Evolutionary conservation across 768 basidiomycete genomes (phyloP).

Genomic region (Tricholoma saponaceum): DNA sequence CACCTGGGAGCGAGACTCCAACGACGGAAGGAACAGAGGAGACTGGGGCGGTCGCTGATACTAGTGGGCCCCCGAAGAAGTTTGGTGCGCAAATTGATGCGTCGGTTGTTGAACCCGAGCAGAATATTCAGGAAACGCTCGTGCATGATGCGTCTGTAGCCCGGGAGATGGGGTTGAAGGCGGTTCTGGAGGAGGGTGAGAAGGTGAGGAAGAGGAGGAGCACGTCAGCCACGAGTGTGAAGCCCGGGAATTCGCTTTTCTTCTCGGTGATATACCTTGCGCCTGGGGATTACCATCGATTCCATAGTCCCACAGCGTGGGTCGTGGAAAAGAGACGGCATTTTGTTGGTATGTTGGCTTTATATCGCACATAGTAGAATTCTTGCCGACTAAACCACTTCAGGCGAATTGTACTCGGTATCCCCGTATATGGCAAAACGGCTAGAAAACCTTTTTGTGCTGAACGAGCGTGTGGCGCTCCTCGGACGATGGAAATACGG

Average conservation of each 20-base stretch:
- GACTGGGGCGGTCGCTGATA: constrained; percentile 7
- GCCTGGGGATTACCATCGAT: constrained; percentile 97
- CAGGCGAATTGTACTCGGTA: constrained; percentile 93
- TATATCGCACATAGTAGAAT: not conserved
- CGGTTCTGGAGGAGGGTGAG: constrained; percentile 25
- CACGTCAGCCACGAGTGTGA: constrained; percentile 45
- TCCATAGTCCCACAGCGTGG: constrained; percentile 95
- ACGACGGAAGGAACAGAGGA: constrained; percentile 1
- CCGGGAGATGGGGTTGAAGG: constrained; percentile 58
- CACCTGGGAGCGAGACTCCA: constrained; percentile 37
- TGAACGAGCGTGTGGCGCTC: constrained; percentile 97
- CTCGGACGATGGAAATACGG: constrained; percentile 94
- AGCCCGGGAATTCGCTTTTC: constrained; percentile 80
- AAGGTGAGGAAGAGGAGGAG: constrained; percentile 24
- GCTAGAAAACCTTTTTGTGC: constrained; percentile 87
- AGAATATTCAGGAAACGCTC: constrained; percentile 49
- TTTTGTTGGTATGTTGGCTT: constrained; percentile 71
- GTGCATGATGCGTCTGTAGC: constrained; percentile 72
- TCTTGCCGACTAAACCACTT: not conserved
- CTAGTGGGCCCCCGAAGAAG: constrained; percentile 38
- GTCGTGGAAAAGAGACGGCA: constrained; percentile 95
- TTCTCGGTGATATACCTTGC: constrained; percentile 97
- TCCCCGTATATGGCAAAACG: constrained; percentile 95
- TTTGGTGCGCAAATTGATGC: constrained; percentile 72
- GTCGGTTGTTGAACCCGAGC: constrained; percentile 59